Conservation (phyloP, 1,284 basidiomycete genomes). For the Fomitopsis schrenkii region DNA sequence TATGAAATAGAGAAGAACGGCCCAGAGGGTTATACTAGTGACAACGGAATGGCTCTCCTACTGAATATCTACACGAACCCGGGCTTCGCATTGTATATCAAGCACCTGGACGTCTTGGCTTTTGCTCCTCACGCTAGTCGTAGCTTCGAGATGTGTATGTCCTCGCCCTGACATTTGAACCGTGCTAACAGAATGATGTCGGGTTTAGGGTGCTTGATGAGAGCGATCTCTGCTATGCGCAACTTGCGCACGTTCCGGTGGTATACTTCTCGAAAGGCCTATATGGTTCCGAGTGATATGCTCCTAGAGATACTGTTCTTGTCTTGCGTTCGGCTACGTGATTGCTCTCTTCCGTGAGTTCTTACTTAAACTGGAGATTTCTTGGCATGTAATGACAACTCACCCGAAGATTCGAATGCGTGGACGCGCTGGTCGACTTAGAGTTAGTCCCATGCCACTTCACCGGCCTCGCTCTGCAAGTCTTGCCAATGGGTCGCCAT, state of each 20-base stretch:
- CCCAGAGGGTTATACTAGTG: background rate
- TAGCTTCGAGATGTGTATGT: background rate
- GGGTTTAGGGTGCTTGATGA: background rate
- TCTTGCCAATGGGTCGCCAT: too few relatives aligned
- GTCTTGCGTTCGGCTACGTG: background rate
- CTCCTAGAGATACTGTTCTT: background rate
- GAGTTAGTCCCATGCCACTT: too few relatives aligned
- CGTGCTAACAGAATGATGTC: too few relatives aligned
- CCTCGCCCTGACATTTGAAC: too few relatives aligned
- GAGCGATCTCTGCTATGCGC: background rate
- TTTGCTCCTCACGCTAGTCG: background rate
- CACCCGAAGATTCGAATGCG: too few relatives aligned
- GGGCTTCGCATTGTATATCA: background rate
- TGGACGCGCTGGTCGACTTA: too few relatives aligned
- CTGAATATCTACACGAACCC: background rate
- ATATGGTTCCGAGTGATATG: background rate
- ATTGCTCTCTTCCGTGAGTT: background rate
- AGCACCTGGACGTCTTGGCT: background rate
- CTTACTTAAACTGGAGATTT: too few relatives aligned
- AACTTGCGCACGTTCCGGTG: background rate
- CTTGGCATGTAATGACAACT: too few relatives aligned
- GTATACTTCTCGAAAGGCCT: background rate
- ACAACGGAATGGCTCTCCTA: background rate
- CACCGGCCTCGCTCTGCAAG: too few relatives aligned
- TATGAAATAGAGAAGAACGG: background rate